A percentile compares a stretch with the other conserved stretches of the same genome.
phyloP scores from a whole-genome alignment of 2,329 filamentous ascomycete species.

The Talaromyces pinophilus region DNA sequence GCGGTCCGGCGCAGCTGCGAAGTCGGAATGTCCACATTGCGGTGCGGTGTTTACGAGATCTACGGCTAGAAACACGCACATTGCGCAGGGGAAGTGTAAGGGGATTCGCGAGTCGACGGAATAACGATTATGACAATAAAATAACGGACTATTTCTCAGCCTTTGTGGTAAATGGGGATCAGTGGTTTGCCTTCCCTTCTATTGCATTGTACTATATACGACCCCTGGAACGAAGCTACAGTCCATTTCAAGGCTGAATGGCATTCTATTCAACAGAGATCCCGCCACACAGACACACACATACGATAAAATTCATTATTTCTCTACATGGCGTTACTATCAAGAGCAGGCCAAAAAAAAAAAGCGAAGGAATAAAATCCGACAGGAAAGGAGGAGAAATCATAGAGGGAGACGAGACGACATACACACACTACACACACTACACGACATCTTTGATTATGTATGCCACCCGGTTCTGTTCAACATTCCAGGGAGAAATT shows the following conservation, averaged over 20 bases:
- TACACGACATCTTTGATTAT: neutral
- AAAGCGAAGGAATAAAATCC: neutral
- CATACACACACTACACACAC: neutral
- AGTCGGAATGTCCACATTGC: conserved; percentile 86
- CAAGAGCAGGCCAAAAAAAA: neutral
- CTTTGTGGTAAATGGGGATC: neutral
- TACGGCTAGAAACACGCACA: conserved; percentile 82
- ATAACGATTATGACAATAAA: conserved; percentile 14
- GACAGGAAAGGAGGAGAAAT: no score
- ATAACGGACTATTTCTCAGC: neutral
- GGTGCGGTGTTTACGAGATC: conserved; percentile 92
- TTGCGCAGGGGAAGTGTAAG: conserved; percentile 89
- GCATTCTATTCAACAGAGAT: neutral
- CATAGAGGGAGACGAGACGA: neutral
- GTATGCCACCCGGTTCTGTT: neutral
- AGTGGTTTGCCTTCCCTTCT: neutral
- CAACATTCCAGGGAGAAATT: neutral
- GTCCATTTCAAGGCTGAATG: neutral
- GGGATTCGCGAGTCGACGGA: conserved; percentile 39
- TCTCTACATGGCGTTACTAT: neutral
- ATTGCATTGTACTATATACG: neutral
- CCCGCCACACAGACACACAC: neutral
- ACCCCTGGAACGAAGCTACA: neutral
- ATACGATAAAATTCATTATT: neutral
- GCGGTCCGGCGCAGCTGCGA: conserved; percentile 86